Base-by-base conservation (phyloP, 257 asterid genomes). In the Nicotiana obtusifolia region DNA sequence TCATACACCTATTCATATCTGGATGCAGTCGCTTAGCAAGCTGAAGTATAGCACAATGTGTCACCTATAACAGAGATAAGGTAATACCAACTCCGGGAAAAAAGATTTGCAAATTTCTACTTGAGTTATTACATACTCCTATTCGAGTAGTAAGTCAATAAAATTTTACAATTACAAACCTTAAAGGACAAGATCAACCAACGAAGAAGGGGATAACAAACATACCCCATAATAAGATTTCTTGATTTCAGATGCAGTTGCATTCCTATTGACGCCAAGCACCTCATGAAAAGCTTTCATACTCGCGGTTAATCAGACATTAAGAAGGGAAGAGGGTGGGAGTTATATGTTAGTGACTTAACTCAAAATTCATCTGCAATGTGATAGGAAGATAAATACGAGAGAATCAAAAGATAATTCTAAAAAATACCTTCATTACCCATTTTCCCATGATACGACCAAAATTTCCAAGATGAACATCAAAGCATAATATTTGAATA, bases 161-260 rank as follows among this genome's bases (percentile, higher is more conserved):
- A 69, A 35, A 16, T 17, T 30, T 26, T 30, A 57, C 10, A 82
- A 47, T 8, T 22, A 53, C 19, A 44, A 53, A 16, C 19, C 33
- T 52, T 19, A 78, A 59, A 59, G 22, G 35, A 16, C 28, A 31
- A 66, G 22, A 24, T 8, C 30, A 44, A 71, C 77, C 24, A 80
- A 47, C 14, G 35, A 30, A 64, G 82, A 80, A 47, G 82, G 77
- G 64, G 64, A 80, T 26, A 5, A 28, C 4, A 15, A 79, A 80
- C 93, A 81, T 90, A 94, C 98, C 91, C 90, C 98, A 87, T 94
- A 92, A 89, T 95, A 95, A 77, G 99, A 90, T 86, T 92, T 92
- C 89, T 95, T 95, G 80, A 94, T 91, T 86, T 95, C 99, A 4
- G 97, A 87, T 80, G 97, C 87, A 61, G 95, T 87, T 83, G 99